phyloP scores from a whole-genome alignment of 352 stramenopile species.

The Nothophytophthora sp. region DNA sequence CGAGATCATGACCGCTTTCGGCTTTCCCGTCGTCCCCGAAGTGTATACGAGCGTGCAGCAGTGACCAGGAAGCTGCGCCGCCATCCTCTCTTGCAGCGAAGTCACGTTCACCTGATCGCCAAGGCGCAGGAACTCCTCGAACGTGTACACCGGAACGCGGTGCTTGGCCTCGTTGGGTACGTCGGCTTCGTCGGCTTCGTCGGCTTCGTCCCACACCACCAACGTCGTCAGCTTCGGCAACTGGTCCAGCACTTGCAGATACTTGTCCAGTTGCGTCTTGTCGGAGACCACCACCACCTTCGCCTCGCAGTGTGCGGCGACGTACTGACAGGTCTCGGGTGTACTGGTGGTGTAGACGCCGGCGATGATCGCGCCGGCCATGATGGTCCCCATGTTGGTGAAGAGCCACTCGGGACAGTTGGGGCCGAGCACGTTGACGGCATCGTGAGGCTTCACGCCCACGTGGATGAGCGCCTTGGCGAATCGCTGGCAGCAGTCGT shows the following conservation, averaged over 20 bases:
- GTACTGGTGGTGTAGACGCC: constrained; percentile 89
- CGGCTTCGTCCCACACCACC: constrained; percentile 64
- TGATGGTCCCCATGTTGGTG: constrained; percentile 75
- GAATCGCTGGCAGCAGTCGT: constrained; percentile 60
- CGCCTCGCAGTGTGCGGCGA: constrained; percentile 77
- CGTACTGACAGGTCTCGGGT: constrained; percentile 72
- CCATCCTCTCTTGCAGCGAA: constrained; percentile 42
- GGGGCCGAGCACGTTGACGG: constrained; percentile 81
- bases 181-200: constrained; percentile 35
- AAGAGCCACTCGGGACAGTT: constrained; percentile 90
- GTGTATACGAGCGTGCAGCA: constrained; percentile 92
- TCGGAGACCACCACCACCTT: constrained; percentile 81
- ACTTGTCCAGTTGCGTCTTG: constrained; percentile 71
- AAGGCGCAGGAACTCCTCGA: constrained; percentile 57
- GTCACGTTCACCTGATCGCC: constrained; percentile 34
- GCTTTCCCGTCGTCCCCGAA: constrained; percentile 72
- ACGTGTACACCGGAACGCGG: constrained; percentile 58
- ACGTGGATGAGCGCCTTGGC: constrained; percentile 76
- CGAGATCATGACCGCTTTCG: constrained; percentile 79
- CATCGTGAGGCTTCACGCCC: constrained; percentile 67
- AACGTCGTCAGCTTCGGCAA: constrained; percentile 75
- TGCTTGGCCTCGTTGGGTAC: constrained; percentile 21
- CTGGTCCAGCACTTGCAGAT: constrained; percentile 57
- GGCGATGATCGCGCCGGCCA: constrained; percentile 74
- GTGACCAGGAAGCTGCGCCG: constrained; percentile 49